Evolutionary conservation across 495 filamentous ascomycete species (phyloP), one percentile per base, ranked within the genome.

Genomic region (Aspergillus carlsbadensis): DNA sequence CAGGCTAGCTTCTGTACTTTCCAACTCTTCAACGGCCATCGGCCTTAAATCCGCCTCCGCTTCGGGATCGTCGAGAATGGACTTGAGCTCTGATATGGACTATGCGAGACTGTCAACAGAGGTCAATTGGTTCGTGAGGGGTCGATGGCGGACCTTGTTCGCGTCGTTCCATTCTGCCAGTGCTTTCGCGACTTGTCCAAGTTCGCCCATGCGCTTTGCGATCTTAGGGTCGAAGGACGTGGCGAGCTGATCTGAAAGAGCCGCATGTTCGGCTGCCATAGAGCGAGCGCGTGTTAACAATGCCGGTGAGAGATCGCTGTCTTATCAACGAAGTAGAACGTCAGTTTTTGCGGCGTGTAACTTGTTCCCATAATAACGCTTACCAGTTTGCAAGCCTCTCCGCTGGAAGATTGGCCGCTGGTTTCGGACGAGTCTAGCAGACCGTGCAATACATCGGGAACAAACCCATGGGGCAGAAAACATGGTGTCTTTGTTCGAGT

Each of bases 21-120:
- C 75, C 13, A 96, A 71, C 64, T 98, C 94, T 50, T 93, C 89
- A 14, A 79, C 72, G 26, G 94, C 94, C 46, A 98, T 76, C 20
- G 79, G 70, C 18, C 75, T 82, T 35, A 90, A 67, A 45, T 90
- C 87, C 0, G 79, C 40, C 52, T 90, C 87, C 14, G 83, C 82
- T 5, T 74, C 72, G 1, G 79, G 76, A 63, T 89, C 85, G 18
- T 73, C 62, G 24, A 89, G 68, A 24, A 88, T 69, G 37, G 79
- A 68, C n/a, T 78, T 70, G 44, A 88, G 75, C 65, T 88, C 85
- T 55, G 61, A 49, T 18, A 85, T 73, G 20, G 83, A 78, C 81
- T 86, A 37, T 21, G 21, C n/a, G 18, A 15, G 5, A 56, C 57
- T 49, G 44, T 17, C 62, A 60, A 18, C 48, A 21, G 21, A 34